Percentiles rank a stretch among this genome's conserved stretches.
Evolutionary conservation across 768 basidiomycete species (phyloP).

Genomic region (Macrolepiota albuminosa): DNA sequence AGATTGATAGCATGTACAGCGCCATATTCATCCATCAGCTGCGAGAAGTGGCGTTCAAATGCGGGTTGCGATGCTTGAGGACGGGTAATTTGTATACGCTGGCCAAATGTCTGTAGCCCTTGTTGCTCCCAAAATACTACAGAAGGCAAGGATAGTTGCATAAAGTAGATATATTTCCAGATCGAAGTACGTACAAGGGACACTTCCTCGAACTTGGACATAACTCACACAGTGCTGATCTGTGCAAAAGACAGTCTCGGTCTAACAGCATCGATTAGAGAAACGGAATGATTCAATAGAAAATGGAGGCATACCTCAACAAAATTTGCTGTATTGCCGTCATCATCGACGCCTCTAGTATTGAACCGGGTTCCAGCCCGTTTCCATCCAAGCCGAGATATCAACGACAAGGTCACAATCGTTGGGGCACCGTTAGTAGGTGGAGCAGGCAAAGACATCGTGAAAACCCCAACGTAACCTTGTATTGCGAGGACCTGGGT

Average conservation of each 20-base stretch:
- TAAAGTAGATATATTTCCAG: conserved; percentile 12
- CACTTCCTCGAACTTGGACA: conserved; percentile 90
- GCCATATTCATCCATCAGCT: conserved; percentile 83
- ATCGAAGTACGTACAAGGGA: conserved; percentile 69
- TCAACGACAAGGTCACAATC: conserved; percentile 72
- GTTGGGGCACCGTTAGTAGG: conserved; percentile 70
- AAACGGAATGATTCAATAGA: conserved; percentile 7
- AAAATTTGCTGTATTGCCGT: conserved; percentile 93
- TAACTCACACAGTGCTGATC: conserved; percentile 88
- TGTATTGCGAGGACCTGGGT: conserved; percentile 83
- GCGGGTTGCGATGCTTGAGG: conserved; percentile 96
- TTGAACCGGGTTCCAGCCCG: conserved; percentile 97
- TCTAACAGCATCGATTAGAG: conserved; percentile 40
- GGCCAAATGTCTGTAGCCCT: conserved; percentile 91
- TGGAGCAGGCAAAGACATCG: conserved; percentile 71
- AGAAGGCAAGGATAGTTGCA: conserved; percentile 12
- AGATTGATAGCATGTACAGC: conserved; percentile 86
- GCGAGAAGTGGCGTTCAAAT: conserved; percentile 90
- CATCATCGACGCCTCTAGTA: conserved; percentile 93
- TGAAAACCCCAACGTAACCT: conserved; percentile 85
- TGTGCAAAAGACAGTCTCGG: conserved; percentile 86
- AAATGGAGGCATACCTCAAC: conserved; percentile 64
- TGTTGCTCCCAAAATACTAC: conserved; percentile 99
- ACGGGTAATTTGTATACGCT: conserved; percentile 90
- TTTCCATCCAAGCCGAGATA: conserved; percentile 90